Evolutionary conservation across 768 basidiomycete species (phyloP).

Genomic region (Boletus vinaceobasis): DNA sequence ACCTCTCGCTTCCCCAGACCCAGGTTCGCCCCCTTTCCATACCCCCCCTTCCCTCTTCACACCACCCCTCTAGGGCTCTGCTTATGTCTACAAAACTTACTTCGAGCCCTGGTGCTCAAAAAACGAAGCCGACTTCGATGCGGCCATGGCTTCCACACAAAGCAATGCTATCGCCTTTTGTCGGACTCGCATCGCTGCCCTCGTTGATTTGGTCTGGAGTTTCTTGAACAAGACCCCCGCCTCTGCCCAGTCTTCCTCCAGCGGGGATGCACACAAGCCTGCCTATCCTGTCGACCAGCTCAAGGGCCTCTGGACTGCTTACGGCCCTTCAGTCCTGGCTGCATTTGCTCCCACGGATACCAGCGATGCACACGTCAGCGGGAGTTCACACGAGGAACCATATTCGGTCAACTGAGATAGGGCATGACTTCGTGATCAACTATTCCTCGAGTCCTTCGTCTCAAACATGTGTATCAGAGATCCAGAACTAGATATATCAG

Average conservation of each 20-base stretch:
- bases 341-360: slow-evolving; percentile 19
- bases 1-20: slow-evolving; percentile 65
- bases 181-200: slow-evolving; percentile 44
- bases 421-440: not conserved
- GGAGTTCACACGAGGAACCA: not conserved
- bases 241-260: slow-evolving; percentile 24
- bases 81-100: slow-evolving; percentile 58
- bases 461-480: slow-evolving; percentile 9
- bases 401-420: slow-evolving; percentile 15
- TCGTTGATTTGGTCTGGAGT: slow-evolving; percentile 48
- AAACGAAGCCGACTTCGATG: slow-evolving; percentile 62
- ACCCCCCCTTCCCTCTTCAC: slow-evolving; percentile 4
- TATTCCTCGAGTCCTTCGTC: not conserved
- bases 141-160: slow-evolving; percentile 53
- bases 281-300: slow-evolving; percentile 29
- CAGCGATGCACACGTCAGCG: slow-evolving; percentile 9
- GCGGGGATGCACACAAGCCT: slow-evolving; percentile 21
- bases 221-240: slow-evolving; percentile 38
- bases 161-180: slow-evolving; percentile 52
- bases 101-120: slow-evolving; percentile 57
- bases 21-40: slow-evolving; percentile 41
- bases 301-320: slow-evolving; percentile 40
- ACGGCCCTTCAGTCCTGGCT: slow-evolving; percentile 39
- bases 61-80: slow-evolving; percentile 52
- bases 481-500: slow-evolving; percentile 5